phyloP scores from a whole-genome alignment of 495 filamentous ascomycete species.

The Xylaria sp. region DNA sequence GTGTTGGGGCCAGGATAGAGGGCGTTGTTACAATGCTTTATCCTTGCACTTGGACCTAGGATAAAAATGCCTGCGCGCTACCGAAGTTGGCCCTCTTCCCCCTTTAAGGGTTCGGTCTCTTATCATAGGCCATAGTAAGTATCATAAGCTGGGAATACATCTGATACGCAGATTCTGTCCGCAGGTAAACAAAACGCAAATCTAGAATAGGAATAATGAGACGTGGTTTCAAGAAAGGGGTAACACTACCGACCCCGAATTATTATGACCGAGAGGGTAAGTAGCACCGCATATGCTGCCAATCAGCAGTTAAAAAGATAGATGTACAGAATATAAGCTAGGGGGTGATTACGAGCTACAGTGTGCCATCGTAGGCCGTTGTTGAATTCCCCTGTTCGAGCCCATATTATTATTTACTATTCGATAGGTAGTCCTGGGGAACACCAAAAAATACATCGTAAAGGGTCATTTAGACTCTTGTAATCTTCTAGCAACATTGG shows the following conservation, averaged over 20 bases:
- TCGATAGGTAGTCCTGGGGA: neutral
- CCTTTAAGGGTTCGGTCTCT: neutral
- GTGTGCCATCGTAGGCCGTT: neutral
- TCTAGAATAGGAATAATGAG: neutral
- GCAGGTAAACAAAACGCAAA: neutral
- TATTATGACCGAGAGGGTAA: neutral
- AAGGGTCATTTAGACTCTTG: neutral
- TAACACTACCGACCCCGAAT: neutral
- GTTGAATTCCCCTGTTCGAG: conserved; percentile 6
- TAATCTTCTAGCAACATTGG: neutral
- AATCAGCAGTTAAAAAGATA: neutral
- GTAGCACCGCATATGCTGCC: conserved; percentile 5
- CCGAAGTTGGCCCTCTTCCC: neutral
- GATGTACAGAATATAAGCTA: neutral
- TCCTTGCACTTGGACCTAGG: neutral
- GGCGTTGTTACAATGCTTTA: neutral
- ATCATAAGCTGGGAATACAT: neutral
- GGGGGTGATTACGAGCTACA: conserved; percentile 12
- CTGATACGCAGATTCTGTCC: neutral
- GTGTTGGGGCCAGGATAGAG: neutral
- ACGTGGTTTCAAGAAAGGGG: neutral
- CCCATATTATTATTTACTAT: conserved; percentile 10
- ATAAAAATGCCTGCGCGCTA: neutral
- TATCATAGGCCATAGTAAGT: neutral
- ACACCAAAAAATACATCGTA: neutral